Evolutionary conservation across 805 yeast genomes (phyloP).

Genomic region (Ogataea nakhonphanomensis): DNA sequence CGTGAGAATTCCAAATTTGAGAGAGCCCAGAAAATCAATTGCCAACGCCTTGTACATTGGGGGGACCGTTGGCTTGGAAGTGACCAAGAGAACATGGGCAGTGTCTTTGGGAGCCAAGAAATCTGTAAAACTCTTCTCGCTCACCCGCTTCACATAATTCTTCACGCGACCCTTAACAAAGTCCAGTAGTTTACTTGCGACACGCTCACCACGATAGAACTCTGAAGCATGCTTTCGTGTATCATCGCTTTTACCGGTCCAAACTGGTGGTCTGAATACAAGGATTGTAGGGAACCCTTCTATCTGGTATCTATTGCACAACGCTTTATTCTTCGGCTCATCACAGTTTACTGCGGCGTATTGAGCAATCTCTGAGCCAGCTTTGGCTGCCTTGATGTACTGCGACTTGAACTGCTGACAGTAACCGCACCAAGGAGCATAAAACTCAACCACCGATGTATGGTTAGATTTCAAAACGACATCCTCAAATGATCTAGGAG

Average conservation of each 20-base stretch:
- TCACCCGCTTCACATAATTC: slow-evolving; percentile 58
- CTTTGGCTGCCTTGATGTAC: slow-evolving; percentile 59
- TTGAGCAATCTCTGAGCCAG: slow-evolving; percentile 51
- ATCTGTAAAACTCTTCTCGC: slow-evolving; percentile 31
- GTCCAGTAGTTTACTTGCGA: slow-evolving; percentile 49
- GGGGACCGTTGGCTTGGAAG: slow-evolving; percentile 46
- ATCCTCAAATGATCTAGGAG: slow-evolving; percentile 50
- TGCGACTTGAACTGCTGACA: slow-evolving; percentile 71
- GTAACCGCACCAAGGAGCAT: slow-evolving; percentile 98
- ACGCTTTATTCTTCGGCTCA: slow-evolving; percentile 54
- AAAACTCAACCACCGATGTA: slow-evolving; percentile 81
- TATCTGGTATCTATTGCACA: slow-evolving; percentile 65
- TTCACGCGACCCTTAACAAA: slow-evolving; percentile 57
- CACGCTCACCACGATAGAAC: slow-evolving; percentile 59
- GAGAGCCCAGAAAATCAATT: slow-evolving; percentile 55
- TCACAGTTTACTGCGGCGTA: slow-evolving; percentile 90
- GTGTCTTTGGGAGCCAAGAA: slow-evolving; percentile 23
- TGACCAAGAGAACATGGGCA: slow-evolving; percentile 48
- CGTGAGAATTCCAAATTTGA: slow-evolving; percentile 46
- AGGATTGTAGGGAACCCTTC: slow-evolving; percentile 82
- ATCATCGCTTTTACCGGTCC: slow-evolving; percentile 21
- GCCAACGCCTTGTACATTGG: slow-evolving; percentile 65
- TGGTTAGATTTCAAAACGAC: slow-evolving; percentile 69
- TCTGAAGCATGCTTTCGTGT: slow-evolving; percentile 48
- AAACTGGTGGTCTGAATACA: slow-evolving; percentile 80